These are phyloP conservation scores for Plasmodium ovale DNA, from an alignment of 169 alveolate species.

Conservation along the genomic window DNA sequence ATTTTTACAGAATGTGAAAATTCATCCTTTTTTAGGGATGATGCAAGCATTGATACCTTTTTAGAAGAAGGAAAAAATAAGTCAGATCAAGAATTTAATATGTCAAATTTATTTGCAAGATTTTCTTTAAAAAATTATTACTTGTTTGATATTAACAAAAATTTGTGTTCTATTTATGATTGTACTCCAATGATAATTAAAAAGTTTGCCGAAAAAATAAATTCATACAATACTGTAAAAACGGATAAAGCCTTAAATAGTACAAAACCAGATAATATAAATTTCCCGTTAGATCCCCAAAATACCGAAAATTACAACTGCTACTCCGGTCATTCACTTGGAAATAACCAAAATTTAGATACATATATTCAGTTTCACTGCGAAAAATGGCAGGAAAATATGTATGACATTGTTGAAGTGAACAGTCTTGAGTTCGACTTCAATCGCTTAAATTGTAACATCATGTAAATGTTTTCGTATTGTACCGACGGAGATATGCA, in stretches of 20 bases:
- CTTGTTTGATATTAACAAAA: conserved; percentile 58
- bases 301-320: conserved; percentile 23
- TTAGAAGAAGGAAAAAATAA: conserved; percentile 51
- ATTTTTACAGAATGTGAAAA: conserved; percentile 66
- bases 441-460: conserved; percentile 54
- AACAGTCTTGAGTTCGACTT: conserved; percentile 73
- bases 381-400: conserved; percentile 76
- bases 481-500: not conserved
- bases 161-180: conserved; percentile 62
- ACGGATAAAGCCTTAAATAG: not conserved
- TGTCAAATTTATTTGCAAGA: conserved; percentile 40
- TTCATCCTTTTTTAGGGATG: conserved; percentile 51
- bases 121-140: conserved; percentile 72
- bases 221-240: conserved; percentile 23
- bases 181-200: conserved; percentile 73
- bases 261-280: not conserved
- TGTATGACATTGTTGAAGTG: conserved; percentile 74
- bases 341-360: conserved; percentile 42
- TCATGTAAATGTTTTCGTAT: conserved; percentile 30
- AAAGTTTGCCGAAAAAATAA: conserved; percentile 68
- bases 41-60: conserved; percentile 49
- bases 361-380: conserved; percentile 74
- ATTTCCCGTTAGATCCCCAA: conserved; percentile 18
- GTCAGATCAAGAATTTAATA: conserved; percentile 42
- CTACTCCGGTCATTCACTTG: conserved; percentile 13